Evolutionary conservation across 2,329 filamentous ascomycete genomes (phyloP), one percentile per base, ranked within the genome.

Genomic region (Aspergillus sp.): DNA sequence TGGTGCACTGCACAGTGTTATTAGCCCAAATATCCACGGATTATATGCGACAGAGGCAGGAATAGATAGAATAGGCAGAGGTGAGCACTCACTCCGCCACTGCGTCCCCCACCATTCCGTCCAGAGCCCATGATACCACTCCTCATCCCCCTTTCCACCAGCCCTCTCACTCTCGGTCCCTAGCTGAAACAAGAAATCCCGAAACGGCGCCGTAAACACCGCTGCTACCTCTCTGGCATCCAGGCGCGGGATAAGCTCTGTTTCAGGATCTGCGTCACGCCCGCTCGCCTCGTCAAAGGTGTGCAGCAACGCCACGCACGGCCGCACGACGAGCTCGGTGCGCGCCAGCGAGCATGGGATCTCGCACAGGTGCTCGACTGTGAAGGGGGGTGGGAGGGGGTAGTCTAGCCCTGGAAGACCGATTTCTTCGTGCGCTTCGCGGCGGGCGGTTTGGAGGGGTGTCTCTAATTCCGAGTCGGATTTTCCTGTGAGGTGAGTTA

Each of bases 351-450:
- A 89, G 55, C 86, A 86, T 24, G 93, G 93, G 3, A 98, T 81
- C 70, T 89, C 85, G 77, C 92, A 96, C 43, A 98, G 85, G 68
- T 95, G 89, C 75, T 97, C 93, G 64, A 98, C 88, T 54, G 82
- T 81, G 76, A 96, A 97, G 1, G 90, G 90, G 12, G 80, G 77
- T 2, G 91, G 90, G 30, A 96, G 82, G 58, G 84, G 84, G 68
- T 92, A 85, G 64, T 86, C 81, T 68, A 88, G 81, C 44, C 71
- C 70, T 1, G 93, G 90, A 3, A 98, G 85, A 1, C 93, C 93
- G 63, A 98, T 96, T 73, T 98, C 93, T 73, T 98, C 93, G 72
- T 84, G 89, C 1, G 93, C 93, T 80, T 98, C 93, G 62, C 93
- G 86, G 20, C 93, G 86, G 8, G 93, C 92, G 51, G 93, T 96